Percentiles rank a stretch among this genome's conserved stretches.
These are phyloP conservation scores for Cadophora luteo-olivacea DNA, from an alignment of 2,329 filamentous ascomycete species.

Conservation along the genomic window DNA sequence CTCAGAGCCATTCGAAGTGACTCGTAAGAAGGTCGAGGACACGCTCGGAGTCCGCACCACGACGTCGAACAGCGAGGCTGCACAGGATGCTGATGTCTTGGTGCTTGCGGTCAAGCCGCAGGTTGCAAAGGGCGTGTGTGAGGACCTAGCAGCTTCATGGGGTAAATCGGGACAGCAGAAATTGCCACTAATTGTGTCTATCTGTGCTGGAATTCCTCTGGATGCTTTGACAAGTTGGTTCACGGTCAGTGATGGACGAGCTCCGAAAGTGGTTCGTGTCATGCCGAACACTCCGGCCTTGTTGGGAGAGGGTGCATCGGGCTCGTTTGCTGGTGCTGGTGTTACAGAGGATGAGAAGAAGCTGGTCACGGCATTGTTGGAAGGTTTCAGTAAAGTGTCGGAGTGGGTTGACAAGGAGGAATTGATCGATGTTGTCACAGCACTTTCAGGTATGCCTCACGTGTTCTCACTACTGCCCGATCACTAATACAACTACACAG, in stretches of 20 bases:
- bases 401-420: slow-evolving; percentile 21
- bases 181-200: slow-evolving; percentile 21
- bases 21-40: slow-evolving; percentile 18
- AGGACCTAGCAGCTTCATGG: slow-evolving; percentile 18
- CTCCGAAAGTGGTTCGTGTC: slow-evolving; percentile 19
- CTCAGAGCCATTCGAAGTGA: slow-evolving; percentile 20
- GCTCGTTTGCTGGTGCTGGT: slow-evolving; percentile 19
- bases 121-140: slow-evolving; percentile 20
- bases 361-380: slow-evolving; percentile 18
- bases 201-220: slow-evolving; percentile 21
- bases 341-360: slow-evolving; percentile 22
- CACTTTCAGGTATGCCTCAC: slow-evolving; percentile 18
- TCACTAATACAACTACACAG: slow-evolving; percentile 1
- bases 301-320: slow-evolving; percentile 21
- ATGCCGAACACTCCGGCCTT: slow-evolving; percentile 23
- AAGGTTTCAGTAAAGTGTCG: slow-evolving; percentile 20
- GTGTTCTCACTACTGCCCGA: not conserved
- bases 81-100: slow-evolving; percentile 15
- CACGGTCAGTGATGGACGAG: slow-evolving; percentile 7
- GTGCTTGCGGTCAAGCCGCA: slow-evolving; percentile 23
- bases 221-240: slow-evolving; percentile 19
- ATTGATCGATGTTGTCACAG: slow-evolving; percentile 24
- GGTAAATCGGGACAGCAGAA: slow-evolving; percentile 2
- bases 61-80: slow-evolving; percentile 17
- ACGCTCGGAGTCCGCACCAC: slow-evolving; percentile 20